Evolutionary conservation across 139 green algal species (phyloP).

Genomic region (Chlorella sp.): DNA sequence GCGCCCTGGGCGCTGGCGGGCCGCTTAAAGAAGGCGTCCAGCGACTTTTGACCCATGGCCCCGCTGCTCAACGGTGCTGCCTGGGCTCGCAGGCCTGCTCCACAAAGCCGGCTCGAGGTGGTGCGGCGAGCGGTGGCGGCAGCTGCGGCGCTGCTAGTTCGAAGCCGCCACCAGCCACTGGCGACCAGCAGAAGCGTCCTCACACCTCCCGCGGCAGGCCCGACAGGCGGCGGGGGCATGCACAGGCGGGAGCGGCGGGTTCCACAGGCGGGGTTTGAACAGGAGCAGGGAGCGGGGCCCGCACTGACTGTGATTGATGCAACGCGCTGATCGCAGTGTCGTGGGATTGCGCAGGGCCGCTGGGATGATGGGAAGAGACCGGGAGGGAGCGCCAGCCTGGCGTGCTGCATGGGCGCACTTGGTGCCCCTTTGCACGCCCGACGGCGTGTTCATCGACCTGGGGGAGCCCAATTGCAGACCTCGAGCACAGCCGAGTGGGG

Average conservation of each 20-base stretch:
- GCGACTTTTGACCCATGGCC: conserved; percentile 38
- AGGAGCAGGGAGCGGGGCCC: not conserved
- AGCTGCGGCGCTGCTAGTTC: not conserved
- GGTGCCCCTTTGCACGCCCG: too few relatives aligned
- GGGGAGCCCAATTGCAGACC: too few relatives aligned
- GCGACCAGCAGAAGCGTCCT: not conserved
- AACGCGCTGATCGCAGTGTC: too few relatives aligned
- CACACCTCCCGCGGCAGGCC: not conserved
- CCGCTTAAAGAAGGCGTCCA: conserved; percentile 41
- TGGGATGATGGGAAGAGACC: too few relatives aligned
- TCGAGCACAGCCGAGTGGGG: too few relatives aligned
- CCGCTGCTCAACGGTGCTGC: not conserved
- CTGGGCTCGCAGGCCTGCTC: not conserved
- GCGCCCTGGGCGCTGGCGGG: too few relatives aligned
- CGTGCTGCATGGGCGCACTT: too few relatives aligned
- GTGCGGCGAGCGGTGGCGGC: not conserved
- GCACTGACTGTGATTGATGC: too few relatives aligned
- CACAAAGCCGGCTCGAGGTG: not conserved
- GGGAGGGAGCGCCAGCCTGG: too few relatives aligned
- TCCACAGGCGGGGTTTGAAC: not conserved
- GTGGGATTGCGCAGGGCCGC: too few relatives aligned
- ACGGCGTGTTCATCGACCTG: too few relatives aligned
- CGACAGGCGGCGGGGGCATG: too few relatives aligned
- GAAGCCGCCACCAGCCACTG: not conserved
- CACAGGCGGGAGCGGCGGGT: not conserved